Base-by-base conservation (phyloP, 2,329 filamentous ascomycete genomes). In the Ascochyta rabiei region DNA sequence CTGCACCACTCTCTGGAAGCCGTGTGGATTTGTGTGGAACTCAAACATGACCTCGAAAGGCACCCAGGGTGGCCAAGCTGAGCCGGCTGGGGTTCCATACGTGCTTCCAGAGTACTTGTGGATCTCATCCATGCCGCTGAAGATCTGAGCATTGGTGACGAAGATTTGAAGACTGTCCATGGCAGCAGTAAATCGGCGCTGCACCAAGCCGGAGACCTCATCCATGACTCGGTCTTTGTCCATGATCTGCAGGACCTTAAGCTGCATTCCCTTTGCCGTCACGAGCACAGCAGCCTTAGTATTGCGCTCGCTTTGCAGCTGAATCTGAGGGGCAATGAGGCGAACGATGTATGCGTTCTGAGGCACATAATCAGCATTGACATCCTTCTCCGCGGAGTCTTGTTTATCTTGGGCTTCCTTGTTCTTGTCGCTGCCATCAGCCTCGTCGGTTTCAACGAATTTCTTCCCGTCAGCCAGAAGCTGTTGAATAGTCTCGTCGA, bases 121-220 rank as follows among this genome's bases (percentile, higher is more conserved):
- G 48, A 97, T 83, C 60, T 96, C 86, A 59, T 90, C 89, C 9
- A 89, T 89, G 12, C 85, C 84, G 12, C 85, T 84, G 75, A 99
- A 93, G 73, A 89, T 95, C 77, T 96, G 96, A 67, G 93, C 90
- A 59, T 93, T 93, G 0, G 93, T 95, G 44, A 99, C 93, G 65
- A 99, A 99, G 77, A 99, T 97, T 73, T 99, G 95, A 24, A 96
- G 89, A 70, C 93, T 96, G 76, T 99, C 95, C 89, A 98, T 97
- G 63, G 92, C 91, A 59, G 97, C 87, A 24, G 93, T 86, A 78
- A 98, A 97, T 7, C 95, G 89, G 33, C 93, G 89, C 73, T 99
- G 96, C 1, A 99, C 93, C 40, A 99, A 83, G 48, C 95, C 96
- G 68, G 91, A 96, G 67, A 99, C 92, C 64, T 90, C 89, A 72